Percentiles rank a stretch among this genome's conserved stretches.
Conservation (phyloP, 2,329 filamentous ascomycete genomes). For the Dothistroma septosporum region DNA sequence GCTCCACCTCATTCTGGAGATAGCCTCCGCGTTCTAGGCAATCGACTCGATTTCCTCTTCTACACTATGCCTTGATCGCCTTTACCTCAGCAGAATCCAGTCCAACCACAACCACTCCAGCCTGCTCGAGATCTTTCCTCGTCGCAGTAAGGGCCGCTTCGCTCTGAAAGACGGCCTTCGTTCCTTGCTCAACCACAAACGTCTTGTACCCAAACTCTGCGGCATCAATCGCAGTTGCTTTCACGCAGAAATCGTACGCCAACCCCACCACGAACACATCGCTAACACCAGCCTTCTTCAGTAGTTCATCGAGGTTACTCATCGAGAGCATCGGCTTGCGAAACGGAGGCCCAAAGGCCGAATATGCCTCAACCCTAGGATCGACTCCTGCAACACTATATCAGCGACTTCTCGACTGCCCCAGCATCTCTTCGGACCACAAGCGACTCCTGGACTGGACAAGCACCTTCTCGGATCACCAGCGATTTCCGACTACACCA, state of each 20-base stretch:
- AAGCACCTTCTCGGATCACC: neutral
- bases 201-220: constrained; percentile 69
- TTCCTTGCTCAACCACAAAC: constrained; percentile 74
- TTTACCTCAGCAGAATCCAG: constrained; percentile 10
- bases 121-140: constrained; percentile 25
- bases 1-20: neutral
- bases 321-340: constrained; percentile 53
- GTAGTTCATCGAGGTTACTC: constrained; percentile 57
- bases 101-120: constrained; percentile 12
- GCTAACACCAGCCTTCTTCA: constrained; percentile 60
- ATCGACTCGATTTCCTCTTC: neutral
- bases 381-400: constrained; percentile 37
- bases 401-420: neutral
- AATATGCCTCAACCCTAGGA: constrained; percentile 82
- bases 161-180: constrained; percentile 63
- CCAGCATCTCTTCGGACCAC: neutral
- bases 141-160: constrained; percentile 56
- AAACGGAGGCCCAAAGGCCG: constrained; percentile 82
- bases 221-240: constrained; percentile 74
- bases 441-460: too few species aligned
- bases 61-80: neutral
- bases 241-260: constrained; percentile 87
- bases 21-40: neutral
- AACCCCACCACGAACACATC: constrained; percentile 83
- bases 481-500: neutral